Base-by-base conservation (phyloP, 2,329 filamentous ascomycete species). In the Aspergillus sp. region DNA sequence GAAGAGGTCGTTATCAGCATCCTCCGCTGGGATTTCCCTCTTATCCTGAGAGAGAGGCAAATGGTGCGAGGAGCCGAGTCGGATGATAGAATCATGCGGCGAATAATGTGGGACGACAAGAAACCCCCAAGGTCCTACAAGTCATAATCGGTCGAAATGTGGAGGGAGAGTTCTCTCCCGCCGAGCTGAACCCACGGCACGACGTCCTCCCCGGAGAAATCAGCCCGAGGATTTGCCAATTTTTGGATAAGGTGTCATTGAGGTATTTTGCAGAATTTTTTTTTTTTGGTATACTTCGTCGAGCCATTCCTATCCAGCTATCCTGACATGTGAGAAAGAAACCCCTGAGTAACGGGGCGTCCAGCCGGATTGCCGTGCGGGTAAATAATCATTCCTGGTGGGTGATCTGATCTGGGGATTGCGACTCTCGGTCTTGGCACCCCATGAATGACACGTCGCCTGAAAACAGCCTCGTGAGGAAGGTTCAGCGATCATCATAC, bases 361-460 rank as follows among this genome's bases (percentile, higher is more conserved):
- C 47, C 47, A 29, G n/a, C 38, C 38, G 38, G 38, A 42, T 42
- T 42, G 38, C 38, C 38, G 38, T 42, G 10, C 38, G 38, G 38
- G 38, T 42, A 42, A 42, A 42, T 42, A 42, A 42, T 42, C 6
- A 25, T n/a, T n/a, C n/a, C n/a, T n/a, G n/a, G n/a, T n/a, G n/a
- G 6, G 23, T 25, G 23, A 25, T 25, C n/a, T n/a, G 23, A 25
- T 25, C 23, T 25, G 23, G 23, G 23, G 23, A 25, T 25, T 25
- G 23, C 23, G 23, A 25, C 23, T 25, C 23, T 7, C 23, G 9
- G 23, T 5, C 23, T 25, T 25, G 23, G 23, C 23, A 25, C 23
- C 23, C 23, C 23, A 25, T 25, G 45, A 46, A 60, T 59, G 58
- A 59, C 59, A 62, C 59, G 58, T 58, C 53, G 58, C 52, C 54